These are phyloP conservation scores for Hemileccinum impolitum DNA, from an alignment of 768 basidiomycete species.

Conservation along the genomic window DNA sequence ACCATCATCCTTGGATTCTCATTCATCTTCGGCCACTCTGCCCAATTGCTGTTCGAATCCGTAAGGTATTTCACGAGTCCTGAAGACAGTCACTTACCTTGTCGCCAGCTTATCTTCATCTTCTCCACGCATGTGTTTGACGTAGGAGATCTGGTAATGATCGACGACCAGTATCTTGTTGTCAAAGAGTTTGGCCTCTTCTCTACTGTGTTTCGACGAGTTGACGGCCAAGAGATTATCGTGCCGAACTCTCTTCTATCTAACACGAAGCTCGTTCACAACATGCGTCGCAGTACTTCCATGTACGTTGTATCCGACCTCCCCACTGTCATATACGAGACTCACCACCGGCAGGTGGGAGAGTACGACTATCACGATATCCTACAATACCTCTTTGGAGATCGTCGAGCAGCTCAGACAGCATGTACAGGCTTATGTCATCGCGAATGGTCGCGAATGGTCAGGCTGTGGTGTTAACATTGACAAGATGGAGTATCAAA, in stretches of 20 bases:
- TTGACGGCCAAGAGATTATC: conserved; percentile 77
- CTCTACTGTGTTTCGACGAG: conserved; percentile 74
- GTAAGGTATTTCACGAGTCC: conserved; percentile 35
- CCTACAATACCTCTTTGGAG: conserved; percentile 70
- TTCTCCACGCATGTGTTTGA: conserved; percentile 86
- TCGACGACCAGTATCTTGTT: conserved; percentile 47
- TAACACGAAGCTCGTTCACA: conserved; percentile 71
- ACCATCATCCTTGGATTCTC: conserved; percentile 81
- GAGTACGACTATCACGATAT: conserved; percentile 59
- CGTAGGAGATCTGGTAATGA: conserved; percentile 79
- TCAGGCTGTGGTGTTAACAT: conserved; percentile 60
- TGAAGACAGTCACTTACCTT: neutral
- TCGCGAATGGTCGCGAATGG: conserved; percentile 71
- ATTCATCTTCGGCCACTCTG: conserved; percentile 82
- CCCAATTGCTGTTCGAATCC: conserved; percentile 75
- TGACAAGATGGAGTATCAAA: conserved; percentile 78
- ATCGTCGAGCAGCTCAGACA: conserved; percentile 60
- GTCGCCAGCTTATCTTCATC: conserved; percentile 69
- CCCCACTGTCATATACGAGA: neutral
- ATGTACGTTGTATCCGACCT: conserved; percentile 44
- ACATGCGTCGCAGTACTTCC: conserved; percentile 68
- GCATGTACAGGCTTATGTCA: conserved; percentile 59
- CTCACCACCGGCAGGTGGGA: conserved; percentile 49
- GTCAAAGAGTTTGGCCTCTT: conserved; percentile 81
- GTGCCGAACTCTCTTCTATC: conserved; percentile 74